phyloP scores from a whole-genome alignment of 139 green algal genomes.

The Chlamydomonas incerta region DNA sequence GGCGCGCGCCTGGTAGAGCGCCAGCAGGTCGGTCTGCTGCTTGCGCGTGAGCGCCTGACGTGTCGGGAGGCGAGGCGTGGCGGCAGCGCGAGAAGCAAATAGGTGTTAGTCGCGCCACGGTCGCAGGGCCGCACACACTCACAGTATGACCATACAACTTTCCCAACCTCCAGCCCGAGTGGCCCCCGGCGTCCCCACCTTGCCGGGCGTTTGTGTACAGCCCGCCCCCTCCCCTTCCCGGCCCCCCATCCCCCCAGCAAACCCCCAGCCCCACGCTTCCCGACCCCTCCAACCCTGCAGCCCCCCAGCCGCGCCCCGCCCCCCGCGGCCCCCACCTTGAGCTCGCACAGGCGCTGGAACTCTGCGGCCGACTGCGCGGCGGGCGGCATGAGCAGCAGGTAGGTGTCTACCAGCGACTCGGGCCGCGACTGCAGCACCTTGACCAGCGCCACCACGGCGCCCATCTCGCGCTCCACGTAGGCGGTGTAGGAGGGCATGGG shows the following conservation, averaged over 20 bases:
- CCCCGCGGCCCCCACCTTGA: slow-evolving; percentile 58
- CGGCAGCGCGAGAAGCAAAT: no score
- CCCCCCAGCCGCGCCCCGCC: background rate
- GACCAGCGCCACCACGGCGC: slow-evolving; percentile 53
- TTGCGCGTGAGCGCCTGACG: slow-evolving; percentile 61
- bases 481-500: slow-evolving; percentile 46
- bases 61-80: no score
- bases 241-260: no score
- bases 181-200: no score
- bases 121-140: no score
- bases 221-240: no score
- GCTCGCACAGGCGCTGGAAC: slow-evolving; percentile 66
- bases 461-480: slow-evolving; percentile 77
- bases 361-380: slow-evolving; percentile 49
- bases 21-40: slow-evolving; percentile 58
- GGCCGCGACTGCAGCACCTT: slow-evolving; percentile 67
- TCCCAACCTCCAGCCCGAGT: no score
- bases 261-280: no score
- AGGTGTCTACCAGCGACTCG: slow-evolving; percentile 75
- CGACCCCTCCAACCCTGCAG: no score
- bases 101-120: no score
- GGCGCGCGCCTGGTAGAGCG: slow-evolving; percentile 32
- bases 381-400: slow-evolving; percentile 71
- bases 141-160: no score
- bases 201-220: no score